Percentiles rank a stretch among this genome's conserved stretches.
phyloP scores from a whole-genome alignment of 2,329 filamentous ascomycete genomes.

The Trichoderma koningii region DNA sequence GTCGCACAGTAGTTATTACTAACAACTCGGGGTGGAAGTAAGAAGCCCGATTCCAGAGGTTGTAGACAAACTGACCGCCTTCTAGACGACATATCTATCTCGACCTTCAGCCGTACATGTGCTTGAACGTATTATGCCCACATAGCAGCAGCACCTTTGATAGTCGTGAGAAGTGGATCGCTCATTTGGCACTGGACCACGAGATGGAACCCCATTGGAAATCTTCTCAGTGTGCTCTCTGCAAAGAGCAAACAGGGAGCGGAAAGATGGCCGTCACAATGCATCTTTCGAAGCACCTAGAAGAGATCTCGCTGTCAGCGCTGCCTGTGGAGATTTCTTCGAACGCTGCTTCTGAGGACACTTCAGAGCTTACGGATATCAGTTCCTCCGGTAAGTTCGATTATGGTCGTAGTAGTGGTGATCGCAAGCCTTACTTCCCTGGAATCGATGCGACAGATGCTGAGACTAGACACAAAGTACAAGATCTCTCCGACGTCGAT shows the following conservation, averaged over 20 bases:
- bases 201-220: constrained; percentile 1
- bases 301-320: constrained; percentile 9
- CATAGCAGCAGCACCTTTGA: background rate
- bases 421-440: background rate
- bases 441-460: too few relatives aligned
- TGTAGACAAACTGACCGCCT: background rate
- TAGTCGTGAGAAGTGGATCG: background rate
- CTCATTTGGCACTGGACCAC: background rate
- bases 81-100: constrained; percentile 2
- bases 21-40: constrained; percentile 1
- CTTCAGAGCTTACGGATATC: background rate
- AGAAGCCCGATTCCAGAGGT: background rate
- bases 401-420: too few relatives aligned
- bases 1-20: background rate
- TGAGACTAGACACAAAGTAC: too few relatives aligned
- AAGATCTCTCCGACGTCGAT: too few relatives aligned
- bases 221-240: background rate
- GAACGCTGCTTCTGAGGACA: background rate
- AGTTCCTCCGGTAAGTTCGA: background rate
- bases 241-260: background rate
- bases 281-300: background rate
- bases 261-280: background rate
- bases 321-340: background rate
- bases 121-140: background rate
- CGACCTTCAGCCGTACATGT: constrained; percentile 1